phyloP scores from a whole-genome alignment of 805 yeast species.

The Wickerhamiella occidentalis region DNA sequence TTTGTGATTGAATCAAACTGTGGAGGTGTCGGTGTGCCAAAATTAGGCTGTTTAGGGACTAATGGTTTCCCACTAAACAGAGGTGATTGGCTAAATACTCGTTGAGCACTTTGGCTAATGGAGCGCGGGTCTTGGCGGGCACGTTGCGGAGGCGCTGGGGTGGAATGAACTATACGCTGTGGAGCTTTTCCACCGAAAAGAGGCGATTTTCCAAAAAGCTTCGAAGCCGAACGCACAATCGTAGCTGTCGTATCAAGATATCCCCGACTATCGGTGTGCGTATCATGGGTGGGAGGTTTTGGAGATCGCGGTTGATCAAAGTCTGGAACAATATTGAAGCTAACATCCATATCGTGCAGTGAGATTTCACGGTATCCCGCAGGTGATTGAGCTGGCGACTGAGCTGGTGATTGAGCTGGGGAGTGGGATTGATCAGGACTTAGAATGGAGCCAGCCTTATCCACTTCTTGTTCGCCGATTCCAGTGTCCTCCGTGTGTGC shows the following conservation, averaged over 20 bases:
- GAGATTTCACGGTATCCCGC: background rate
- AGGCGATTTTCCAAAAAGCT: slow-evolving; percentile 5
- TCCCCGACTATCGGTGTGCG: background rate
- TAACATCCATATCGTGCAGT: slow-evolving; percentile 5
- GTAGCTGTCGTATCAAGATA: background rate
- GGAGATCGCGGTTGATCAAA: background rate
- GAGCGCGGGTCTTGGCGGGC: background rate
- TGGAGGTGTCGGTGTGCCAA: background rate
- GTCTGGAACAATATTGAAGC: slow-evolving; percentile 7
- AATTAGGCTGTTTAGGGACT: background rate
- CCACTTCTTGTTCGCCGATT: no score
- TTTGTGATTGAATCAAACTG: slow-evolving; percentile 1
- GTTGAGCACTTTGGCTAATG: background rate
- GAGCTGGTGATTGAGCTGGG: background rate
- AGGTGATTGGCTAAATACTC: background rate
- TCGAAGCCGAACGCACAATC: slow-evolving; percentile 5
- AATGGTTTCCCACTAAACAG: slow-evolving; percentile 4
- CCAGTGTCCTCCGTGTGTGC: background rate
- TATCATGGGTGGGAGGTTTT: background rate
- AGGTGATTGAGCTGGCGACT: background rate
- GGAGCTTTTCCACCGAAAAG: slow-evolving; percentile 8
- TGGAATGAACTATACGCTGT: background rate
- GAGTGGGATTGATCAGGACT: background rate
- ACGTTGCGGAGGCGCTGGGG: slow-evolving; percentile 3
- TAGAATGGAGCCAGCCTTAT: no score